Base-by-base conservation (phyloP, 2,329 filamentous ascomycete species). In the Beauveria australis region DNA sequence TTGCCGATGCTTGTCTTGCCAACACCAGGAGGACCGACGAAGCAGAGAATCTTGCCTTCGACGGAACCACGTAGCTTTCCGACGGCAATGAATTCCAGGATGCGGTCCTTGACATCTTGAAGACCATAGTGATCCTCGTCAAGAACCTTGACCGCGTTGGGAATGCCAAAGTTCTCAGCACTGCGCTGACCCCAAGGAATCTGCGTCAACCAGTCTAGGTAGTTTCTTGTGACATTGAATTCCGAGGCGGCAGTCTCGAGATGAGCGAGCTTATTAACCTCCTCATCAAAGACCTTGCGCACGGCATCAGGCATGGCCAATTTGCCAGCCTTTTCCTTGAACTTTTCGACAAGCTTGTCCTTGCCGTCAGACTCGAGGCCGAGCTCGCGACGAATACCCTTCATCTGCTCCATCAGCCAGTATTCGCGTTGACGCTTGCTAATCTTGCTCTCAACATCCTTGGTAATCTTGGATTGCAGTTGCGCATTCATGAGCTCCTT, bases 351-450 rank as follows among this genome's bases (percentile, higher is more conserved):
- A 14, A 99, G 81, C 77, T 97, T 97, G 70, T 99, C 94, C 76
- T 97, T 99, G 65, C 95, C 94, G 70, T 99, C 94, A 6, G 91
- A 96, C 73, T 99, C 95, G 58, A 99, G 91, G 24, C 95, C 94
- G 53, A 99, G 84, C 75, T 99, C 94, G 62, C 94, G 85, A 62
- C 91, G 89, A 70, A 99, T 99, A 28, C 92, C 94, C 79, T 97
- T 97, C 92, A 99, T 96, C 74, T 99, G 95, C 75, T 99, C 94
- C 91, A 96, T 95, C 52, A 99, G 79, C 90, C 92, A 97, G 77
- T 97, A 99, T 72, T 99, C 94, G 57, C 94, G 87, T 73, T 99
- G 94, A 33, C 93, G 88, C 77, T 99, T 97, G 68, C 92, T 92
- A 59, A 99, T 97, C 76, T 96, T 97, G 70, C 85, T 91, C 73